Conservation (phyloP, 2,329 filamentous ascomycete species). For the Fusarium cyanostomum region DNA sequence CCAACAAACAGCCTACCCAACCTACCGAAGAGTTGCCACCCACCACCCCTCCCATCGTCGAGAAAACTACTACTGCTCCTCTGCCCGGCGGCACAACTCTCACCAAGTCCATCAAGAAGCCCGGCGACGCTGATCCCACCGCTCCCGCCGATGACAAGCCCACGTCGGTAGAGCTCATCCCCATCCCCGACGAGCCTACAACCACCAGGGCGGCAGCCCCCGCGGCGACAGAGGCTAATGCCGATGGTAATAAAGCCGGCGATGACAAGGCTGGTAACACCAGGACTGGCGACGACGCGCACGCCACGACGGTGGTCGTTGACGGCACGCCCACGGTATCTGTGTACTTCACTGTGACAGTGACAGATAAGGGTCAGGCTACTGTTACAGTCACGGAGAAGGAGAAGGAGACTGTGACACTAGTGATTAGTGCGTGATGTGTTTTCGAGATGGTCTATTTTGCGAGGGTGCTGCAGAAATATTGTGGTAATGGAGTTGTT, state of each 20-base stretch:
- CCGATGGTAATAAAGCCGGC: not conserved
- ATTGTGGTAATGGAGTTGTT: slow-evolving; percentile 37
- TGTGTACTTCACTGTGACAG: slow-evolving; percentile 50
- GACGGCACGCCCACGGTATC: slow-evolving; percentile 50
- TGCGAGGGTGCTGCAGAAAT: not conserved
- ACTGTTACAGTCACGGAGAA: slow-evolving; percentile 50
- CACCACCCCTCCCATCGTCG: slow-evolving; percentile 14
- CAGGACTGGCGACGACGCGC: slow-evolving; percentile 21
- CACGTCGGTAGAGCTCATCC: slow-evolving; percentile 42
- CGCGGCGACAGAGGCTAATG: slow-evolving; percentile 27
- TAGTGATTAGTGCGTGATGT: slow-evolving; percentile 43
- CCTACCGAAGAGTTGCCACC: slow-evolving; percentile 9
- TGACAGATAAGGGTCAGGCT: slow-evolving; percentile 44
- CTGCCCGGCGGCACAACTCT: slow-evolving; percentile 33
- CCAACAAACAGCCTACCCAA: not conserved
- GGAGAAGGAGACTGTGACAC: slow-evolving; percentile 45
- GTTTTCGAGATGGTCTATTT: not conserved
- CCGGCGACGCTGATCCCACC: slow-evolving; percentile 27
- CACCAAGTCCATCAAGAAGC: slow-evolving; percentile 43
- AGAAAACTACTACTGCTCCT: slow-evolving; percentile 20
- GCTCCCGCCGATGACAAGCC: slow-evolving; percentile 21
- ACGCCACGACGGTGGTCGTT: slow-evolving; percentile 40
- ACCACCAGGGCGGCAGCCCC: slow-evolving; percentile 12
- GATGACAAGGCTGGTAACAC: slow-evolving; percentile 26
- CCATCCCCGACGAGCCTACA: slow-evolving; percentile 37